A percentile compares a stretch with the other conserved stretches of the same genome.
Evolutionary conservation across 2,329 filamentous ascomycete species (phyloP).

Genomic region (Leptographium wingfieldii): DNA sequence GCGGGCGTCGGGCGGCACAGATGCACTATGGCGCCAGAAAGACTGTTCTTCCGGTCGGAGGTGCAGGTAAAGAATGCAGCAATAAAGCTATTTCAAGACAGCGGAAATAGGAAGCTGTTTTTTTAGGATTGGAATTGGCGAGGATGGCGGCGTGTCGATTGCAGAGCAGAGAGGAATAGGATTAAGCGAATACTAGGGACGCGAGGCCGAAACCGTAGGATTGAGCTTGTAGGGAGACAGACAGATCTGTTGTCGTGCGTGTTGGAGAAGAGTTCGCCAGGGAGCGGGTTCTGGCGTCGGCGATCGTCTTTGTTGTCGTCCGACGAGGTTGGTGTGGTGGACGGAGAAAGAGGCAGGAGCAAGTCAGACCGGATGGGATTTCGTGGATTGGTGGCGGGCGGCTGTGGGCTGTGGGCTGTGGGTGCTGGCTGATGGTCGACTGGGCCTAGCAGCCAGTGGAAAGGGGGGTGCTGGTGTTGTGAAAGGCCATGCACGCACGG

Average conservation of each 20-base stretch:
- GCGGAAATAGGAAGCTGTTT: background rate
- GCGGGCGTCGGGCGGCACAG: background rate
- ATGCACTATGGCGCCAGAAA: background rate
- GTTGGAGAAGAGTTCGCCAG: background rate
- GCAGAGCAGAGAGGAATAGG: background rate
- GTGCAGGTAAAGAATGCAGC: background rate
- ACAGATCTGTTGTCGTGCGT: background rate
- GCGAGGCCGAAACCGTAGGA: background rate
- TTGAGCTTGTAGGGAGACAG: background rate
- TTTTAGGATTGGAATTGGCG: background rate
- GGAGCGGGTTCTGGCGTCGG: background rate
- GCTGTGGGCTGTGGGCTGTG: background rate
- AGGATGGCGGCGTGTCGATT: background rate
- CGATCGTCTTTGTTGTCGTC: conserved; percentile 1
- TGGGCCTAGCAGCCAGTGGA: background rate
- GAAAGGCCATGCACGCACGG: background rate
- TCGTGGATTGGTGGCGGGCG: background rate
- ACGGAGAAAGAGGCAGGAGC: background rate
- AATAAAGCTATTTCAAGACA: background rate
- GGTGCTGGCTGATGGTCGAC: background rate
- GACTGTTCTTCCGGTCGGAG: background rate
- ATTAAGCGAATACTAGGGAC: background rate
- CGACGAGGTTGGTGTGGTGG: background rate
- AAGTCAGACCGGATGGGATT: background rate
- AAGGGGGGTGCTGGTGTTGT: background rate